phyloP scores from a whole-genome alignment of 768 basidiomycete genomes.

The Xanthoconium stramineum region DNA sequence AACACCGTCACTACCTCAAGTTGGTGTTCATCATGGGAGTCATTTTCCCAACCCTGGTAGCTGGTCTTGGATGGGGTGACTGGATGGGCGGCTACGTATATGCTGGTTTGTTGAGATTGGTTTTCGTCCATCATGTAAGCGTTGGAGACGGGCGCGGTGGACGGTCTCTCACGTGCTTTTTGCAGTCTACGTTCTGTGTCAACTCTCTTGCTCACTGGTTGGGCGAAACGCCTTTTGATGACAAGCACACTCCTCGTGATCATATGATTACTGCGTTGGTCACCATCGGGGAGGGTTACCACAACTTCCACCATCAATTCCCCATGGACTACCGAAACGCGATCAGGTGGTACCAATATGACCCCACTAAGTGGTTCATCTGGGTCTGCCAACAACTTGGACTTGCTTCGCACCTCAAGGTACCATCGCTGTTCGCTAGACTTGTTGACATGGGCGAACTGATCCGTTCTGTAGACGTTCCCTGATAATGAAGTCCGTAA shows the following conservation, averaged over 20 bases:
- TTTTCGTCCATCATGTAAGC: conserved; percentile 86
- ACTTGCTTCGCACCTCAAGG: conserved; percentile 56
- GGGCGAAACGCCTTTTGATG: conserved; percentile 88
- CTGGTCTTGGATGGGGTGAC: conserved; percentile 83
- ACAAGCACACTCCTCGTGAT: conserved; percentile 91
- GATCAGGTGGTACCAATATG: conserved; percentile 88
- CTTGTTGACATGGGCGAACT: not conserved
- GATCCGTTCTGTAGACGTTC: conserved; percentile 37
- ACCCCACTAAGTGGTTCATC: conserved; percentile 92
- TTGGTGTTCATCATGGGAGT: conserved; percentile 72
- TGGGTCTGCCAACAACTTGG: conserved; percentile 46
- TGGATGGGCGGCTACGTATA: conserved; percentile 83
- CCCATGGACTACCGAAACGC: conserved; percentile 98
- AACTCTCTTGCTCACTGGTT: conserved; percentile 98
- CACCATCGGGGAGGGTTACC: conserved; percentile 95
- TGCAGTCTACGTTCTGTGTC: conserved; percentile 90
- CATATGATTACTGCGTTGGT: conserved; percentile 85
- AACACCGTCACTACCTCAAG: conserved; percentile 74
- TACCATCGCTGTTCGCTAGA: not conserved
- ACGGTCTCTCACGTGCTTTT: not conserved
- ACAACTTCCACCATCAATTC: conserved; percentile 98
- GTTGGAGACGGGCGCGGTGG: not conserved
- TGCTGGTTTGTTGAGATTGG: conserved; percentile 72
- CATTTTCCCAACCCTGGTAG: conserved; percentile 70
- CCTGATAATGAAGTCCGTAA: conserved; percentile 75